Evolutionary conservation across 2,329 filamentous ascomycete genomes (phyloP), one percentile per base, ranked within the genome.

Genomic region (Clarireedia sp.): DNA sequence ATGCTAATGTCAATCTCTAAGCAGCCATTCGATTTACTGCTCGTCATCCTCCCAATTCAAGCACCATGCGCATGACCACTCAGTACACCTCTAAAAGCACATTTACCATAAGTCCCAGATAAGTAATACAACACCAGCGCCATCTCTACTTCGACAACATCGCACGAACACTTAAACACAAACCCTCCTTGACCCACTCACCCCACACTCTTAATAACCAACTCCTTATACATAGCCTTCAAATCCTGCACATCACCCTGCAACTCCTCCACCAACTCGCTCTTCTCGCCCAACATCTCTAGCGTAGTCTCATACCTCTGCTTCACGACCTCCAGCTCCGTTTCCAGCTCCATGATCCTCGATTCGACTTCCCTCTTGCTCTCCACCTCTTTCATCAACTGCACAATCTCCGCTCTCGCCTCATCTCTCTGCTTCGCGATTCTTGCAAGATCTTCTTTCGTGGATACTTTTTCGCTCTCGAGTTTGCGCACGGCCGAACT

Each of bases 281-380:
- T 96, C 80, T 96, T 96, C 79, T 99, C 94, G 1, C 94, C 94
- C 55, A 99, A 74, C 83, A 97, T 86, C 74, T 97, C 91, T 52
- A 99, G 76, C 57, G 90, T 95, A 14, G 90, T 94, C 68, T 95
- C 85, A 69, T 97, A 96, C 64, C 92, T 79, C 59, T 82, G 76
- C 65, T 89, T 85, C 61, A 96, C 75, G 43, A 82, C 80, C 26
- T 73, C 74, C 49, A 96, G 74, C 63, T 90, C 81, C 46, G 72
- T 73, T 69, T 95, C 86, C 14, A 96, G 70, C 57, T 79, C 77
- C 19, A 76, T 74, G 0, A 90, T 79, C 57, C 78, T 81, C 51
- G 74, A 70, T 14, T 83, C 80, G 2, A 81, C 80, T 2, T 71
- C 73, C 61, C 82, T 80, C 67, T 86, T 86, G 29, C 78, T 78